phyloP scores from a whole-genome alignment of 805 yeast species.

The Kodamaea restingae region DNA sequence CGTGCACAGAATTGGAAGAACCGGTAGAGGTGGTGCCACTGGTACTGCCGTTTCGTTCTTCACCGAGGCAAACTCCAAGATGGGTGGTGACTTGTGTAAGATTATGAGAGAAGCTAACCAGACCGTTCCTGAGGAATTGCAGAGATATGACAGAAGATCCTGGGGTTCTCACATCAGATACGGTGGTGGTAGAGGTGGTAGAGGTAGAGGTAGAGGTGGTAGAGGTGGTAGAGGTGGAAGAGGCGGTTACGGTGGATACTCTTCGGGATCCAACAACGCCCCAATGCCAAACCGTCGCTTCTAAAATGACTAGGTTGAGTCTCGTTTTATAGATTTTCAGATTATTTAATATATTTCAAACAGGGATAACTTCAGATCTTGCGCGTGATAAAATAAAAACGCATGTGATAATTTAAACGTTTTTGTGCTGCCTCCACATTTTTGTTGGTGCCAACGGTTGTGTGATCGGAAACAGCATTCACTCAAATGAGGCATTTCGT shows the following conservation, averaged over 20 bases:
- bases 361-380: neutral
- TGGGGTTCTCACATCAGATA: constrained; percentile 57
- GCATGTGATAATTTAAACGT: constrained; percentile 1
- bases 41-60: constrained; percentile 96
- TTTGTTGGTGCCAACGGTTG: neutral
- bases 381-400: constrained; percentile 5
- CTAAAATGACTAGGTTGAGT: constrained; percentile 13
- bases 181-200: constrained; percentile 51
- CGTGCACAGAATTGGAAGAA: constrained; percentile 98
- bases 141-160: constrained; percentile 60
- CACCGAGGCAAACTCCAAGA: constrained; percentile 79
- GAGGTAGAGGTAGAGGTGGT: constrained; percentile 51
- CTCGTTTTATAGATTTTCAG: constrained; percentile 1
- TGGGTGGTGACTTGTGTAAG: constrained; percentile 86
- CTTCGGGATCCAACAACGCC: constrained; percentile 45
- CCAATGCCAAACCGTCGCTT: constrained; percentile 47
- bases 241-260: constrained; percentile 41
- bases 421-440: neutral
- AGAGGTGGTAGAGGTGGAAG: constrained; percentile 49
- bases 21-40: constrained; percentile 96
- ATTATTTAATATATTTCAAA: neutral
- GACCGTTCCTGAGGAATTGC: constrained; percentile 74
- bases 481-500: too few species aligned
- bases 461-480: neutral
- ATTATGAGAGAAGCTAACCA: constrained; percentile 96